Conservation (phyloP, 2,329 filamentous ascomycete species). For the Neurospora crassa region DNA sequence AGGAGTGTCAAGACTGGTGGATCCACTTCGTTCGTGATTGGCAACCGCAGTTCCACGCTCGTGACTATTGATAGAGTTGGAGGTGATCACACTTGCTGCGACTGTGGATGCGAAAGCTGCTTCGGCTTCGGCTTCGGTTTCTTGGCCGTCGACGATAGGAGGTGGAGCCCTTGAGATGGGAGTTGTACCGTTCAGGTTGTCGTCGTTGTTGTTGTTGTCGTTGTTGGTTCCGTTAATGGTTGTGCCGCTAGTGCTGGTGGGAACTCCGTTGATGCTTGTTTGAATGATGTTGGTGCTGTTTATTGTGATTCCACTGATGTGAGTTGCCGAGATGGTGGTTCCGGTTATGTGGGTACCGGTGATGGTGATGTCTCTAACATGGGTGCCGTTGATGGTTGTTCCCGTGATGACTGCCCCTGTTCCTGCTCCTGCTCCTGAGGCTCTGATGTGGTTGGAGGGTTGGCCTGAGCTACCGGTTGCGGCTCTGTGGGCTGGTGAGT, state of each 20-base stretch:
- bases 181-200: background rate
- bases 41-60: background rate
- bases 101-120: background rate
- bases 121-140: background rate
- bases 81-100: background rate
- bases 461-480: background rate
- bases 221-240: background rate
- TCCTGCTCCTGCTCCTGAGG: background rate
- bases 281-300: background rate
- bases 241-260: background rate
- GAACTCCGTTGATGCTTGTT: background rate
- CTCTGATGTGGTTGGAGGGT: background rate
- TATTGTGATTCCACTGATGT: background rate
- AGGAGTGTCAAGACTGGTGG: background rate
- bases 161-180: background rate
- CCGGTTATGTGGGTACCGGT: background rate
- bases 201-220: background rate
- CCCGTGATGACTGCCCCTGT: background rate
- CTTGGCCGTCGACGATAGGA: background rate
- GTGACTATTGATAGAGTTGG: background rate
- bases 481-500: background rate
- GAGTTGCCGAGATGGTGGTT: background rate
- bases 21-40: background rate
- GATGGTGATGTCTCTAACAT: background rate
- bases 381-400: background rate